Percentiles rank a stretch among this genome's conserved stretches.
Conservation (phyloP, 257 asterid genomes). For the Primulina eburnea region DNA sequence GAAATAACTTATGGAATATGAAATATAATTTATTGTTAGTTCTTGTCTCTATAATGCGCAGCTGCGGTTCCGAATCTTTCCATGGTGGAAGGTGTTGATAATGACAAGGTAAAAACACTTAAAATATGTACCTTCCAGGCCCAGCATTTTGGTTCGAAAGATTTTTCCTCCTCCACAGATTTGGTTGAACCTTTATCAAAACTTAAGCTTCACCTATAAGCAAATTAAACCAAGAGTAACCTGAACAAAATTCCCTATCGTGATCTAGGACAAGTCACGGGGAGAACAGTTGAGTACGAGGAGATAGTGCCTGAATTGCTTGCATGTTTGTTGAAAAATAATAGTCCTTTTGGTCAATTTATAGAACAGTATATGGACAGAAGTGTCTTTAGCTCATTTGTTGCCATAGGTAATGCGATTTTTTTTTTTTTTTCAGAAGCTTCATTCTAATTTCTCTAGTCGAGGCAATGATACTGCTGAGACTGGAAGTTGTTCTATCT, state of each 20-base stretch:
- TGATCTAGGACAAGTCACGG: not conserved
- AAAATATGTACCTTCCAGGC: not conserved
- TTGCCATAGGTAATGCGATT: not conserved
- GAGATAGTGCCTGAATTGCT: not conserved
- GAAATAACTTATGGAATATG: not conserved
- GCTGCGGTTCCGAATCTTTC: conserved; percentile 78
- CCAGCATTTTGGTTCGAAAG: conserved; percentile 2
- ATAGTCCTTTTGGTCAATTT: too few relatives aligned
- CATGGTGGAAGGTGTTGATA: conserved; percentile 79
- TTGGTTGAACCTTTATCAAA: not conserved
- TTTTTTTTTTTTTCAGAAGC: not conserved
- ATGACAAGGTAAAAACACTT: conserved; percentile 50
- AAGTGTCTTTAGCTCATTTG: too few relatives aligned
- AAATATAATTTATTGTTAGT: not conserved
- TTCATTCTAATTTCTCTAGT: not conserved
- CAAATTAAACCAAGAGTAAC: not conserved
- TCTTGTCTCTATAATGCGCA: conserved; percentile 34
- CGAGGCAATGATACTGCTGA: not conserved
- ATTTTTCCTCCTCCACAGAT: not conserved
- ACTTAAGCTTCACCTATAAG: not conserved
- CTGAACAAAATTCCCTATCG: not conserved
- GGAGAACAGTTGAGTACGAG: not conserved
- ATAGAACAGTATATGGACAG: not conserved
- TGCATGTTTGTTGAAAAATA: not conserved
- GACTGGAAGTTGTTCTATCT: not conserved